These are phyloP conservation scores for Bipolaris sorokiniana DNA, from an alignment of 2,329 filamentous ascomycete genomes.

Conservation along the genomic window DNA sequence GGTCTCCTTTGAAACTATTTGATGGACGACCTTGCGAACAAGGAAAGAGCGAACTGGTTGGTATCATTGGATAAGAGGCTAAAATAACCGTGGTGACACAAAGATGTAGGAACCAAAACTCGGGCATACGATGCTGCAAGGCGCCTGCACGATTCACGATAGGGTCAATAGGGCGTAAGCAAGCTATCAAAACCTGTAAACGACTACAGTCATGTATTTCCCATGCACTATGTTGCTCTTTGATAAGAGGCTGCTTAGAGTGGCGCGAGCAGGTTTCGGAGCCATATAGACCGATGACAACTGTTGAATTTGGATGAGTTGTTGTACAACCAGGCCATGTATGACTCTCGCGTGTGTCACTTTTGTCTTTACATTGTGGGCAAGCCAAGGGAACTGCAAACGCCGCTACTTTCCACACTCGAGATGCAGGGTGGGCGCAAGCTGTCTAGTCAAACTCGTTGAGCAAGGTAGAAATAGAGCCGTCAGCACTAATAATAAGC, in stretches of 20 bases:
- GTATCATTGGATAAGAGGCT: too few species aligned
- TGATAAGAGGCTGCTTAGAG: not conserved
- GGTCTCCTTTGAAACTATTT: not conserved
- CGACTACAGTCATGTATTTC: not conserved
- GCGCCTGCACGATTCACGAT: conserved; percentile 10
- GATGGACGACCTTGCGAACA: not conserved
- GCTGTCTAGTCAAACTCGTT: too few species aligned
- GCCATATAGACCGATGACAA: not conserved
- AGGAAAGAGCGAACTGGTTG: too few species aligned
- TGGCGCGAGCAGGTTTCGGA: not conserved
- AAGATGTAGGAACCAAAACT: conserved; percentile 22
- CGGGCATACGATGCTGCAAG: conserved; percentile 8
- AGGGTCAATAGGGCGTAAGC: conserved; percentile 5
- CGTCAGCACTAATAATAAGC: too few species aligned
- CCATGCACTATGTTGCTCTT: conserved; percentile 1
- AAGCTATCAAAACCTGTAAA: conserved; percentile 1
- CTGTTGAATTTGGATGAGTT: not conserved
- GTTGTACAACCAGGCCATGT: not conserved
- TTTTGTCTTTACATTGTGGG: too few species aligned
- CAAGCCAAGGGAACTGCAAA: too few species aligned
- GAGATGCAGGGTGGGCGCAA: too few species aligned
- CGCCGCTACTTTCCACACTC: too few species aligned
- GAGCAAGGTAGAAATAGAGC: too few species aligned
- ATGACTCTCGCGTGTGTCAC: not conserved
- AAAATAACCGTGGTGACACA: not conserved